phyloP scores from a whole-genome alignment of 106 monocot species.

The Hemerocallis citrina region DNA sequence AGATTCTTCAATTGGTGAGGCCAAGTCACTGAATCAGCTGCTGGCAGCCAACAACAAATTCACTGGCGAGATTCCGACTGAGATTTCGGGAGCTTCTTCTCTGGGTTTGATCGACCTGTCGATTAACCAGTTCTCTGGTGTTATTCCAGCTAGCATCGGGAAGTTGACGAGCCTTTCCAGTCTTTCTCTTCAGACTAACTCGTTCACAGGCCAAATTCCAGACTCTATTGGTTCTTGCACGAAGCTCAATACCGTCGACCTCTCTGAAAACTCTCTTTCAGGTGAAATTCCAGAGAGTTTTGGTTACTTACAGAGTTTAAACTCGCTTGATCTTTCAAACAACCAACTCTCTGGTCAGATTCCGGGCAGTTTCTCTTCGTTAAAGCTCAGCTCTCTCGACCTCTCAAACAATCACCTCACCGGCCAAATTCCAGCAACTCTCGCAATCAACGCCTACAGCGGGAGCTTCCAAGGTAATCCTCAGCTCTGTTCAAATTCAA shows the following conservation, averaged over 20 bases:
- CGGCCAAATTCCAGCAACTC: constrained; percentile 16
- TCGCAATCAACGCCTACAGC: constrained; percentile 28
- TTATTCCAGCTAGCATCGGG: constrained; percentile 34
- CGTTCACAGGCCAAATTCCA: constrained; percentile 39
- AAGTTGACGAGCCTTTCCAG: constrained; percentile 19
- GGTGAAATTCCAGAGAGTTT: constrained; percentile 40
- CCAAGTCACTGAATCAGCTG: constrained; percentile 33
- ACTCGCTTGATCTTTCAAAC: constrained; percentile 27
- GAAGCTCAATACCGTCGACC: constrained; percentile 26
- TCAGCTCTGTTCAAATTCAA: constrained; percentile 27
- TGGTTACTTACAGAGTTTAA: constrained; percentile 24
- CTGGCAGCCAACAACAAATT: constrained; percentile 25
- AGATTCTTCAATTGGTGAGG: constrained; percentile 21
- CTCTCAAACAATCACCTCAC: constrained; percentile 29
- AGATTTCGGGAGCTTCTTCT: constrained; percentile 31
- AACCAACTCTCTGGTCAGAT: constrained; percentile 40
- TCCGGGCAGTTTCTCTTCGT: constrained; percentile 23
- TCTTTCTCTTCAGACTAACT: constrained; percentile 21
- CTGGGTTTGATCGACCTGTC: constrained; percentile 28
- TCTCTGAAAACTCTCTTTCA: constrained; percentile 31
- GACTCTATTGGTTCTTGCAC: constrained; percentile 19
- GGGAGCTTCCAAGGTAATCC: constrained; percentile 29
- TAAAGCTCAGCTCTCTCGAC: constrained; percentile 25
- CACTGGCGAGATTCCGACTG: constrained; percentile 36
- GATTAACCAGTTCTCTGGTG: constrained; percentile 31